Conservation (phyloP, 2,329 filamentous ascomycete genomes). For the Fusarium agapanthi region DNA sequence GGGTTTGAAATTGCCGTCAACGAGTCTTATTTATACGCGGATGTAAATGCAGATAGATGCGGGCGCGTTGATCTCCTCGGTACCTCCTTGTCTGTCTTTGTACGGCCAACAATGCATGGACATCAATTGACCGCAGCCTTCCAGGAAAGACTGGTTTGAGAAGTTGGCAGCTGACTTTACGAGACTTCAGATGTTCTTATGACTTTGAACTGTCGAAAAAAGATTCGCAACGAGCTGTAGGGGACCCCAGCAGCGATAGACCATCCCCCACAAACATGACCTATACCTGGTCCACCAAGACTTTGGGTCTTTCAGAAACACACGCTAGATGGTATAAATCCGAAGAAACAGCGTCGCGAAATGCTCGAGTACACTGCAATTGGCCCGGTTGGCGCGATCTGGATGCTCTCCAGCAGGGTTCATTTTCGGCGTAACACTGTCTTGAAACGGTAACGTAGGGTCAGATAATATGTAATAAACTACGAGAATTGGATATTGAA, state of each 20-base stretch:
- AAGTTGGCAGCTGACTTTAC: constrained; percentile 25
- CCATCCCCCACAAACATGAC: constrained; percentile 17
- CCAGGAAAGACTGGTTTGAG: constrained; percentile 1
- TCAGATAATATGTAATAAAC: constrained; percentile 13
- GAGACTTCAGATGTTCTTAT: constrained; percentile 32
- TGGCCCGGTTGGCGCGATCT: constrained; percentile 36
- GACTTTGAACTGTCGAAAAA: constrained; percentile 22
- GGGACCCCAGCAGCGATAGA: constrained; percentile 18
- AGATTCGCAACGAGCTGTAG: constrained; percentile 21
- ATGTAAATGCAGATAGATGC: not conserved
- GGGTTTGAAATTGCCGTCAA: not conserved
- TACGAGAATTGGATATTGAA: constrained; percentile 28
- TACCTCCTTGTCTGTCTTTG: not conserved
- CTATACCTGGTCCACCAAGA: constrained; percentile 4
- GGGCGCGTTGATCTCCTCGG: not conserved
- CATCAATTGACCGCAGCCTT: not conserved
- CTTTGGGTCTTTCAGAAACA: constrained; percentile 6
- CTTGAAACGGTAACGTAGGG: constrained; percentile 13
- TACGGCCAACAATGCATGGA: not conserved
- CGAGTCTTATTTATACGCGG: not conserved
- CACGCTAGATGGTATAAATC: constrained; percentile 12
- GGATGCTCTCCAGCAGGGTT: constrained; percentile 11
- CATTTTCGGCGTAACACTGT: constrained; percentile 16
- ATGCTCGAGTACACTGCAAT: constrained; percentile 23
- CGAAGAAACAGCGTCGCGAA: constrained; percentile 21